These are phyloP conservation scores for Psilocybe sp. DNA, from an alignment of 768 basidiomycete species.

Conservation along the genomic window DNA sequence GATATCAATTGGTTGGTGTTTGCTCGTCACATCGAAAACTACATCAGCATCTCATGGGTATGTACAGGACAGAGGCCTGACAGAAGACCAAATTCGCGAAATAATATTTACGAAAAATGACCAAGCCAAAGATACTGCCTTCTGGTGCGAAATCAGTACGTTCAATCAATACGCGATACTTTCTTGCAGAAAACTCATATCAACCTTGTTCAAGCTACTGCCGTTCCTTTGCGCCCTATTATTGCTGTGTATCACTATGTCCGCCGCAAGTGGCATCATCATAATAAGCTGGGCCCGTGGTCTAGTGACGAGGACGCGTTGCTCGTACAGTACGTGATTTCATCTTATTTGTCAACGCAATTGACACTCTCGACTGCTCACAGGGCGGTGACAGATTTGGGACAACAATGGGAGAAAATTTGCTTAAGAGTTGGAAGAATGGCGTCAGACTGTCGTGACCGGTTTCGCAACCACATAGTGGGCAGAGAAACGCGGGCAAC, in stretches of 20 bases:
- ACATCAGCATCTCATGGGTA: slow-evolving; percentile 1
- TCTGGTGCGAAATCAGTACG: slow-evolving; percentile 83
- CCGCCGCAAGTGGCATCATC: slow-evolving; percentile 65
- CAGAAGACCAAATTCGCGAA: slow-evolving; percentile 52
- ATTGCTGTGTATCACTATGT: slow-evolving; percentile 84
- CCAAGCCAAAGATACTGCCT: slow-evolving; percentile 58
- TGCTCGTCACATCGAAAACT: not conserved
- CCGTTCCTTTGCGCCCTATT: slow-evolving; percentile 74
- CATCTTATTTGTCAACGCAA: not conserved
- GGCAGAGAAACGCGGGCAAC: slow-evolving; percentile 59
- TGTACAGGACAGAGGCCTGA: slow-evolving; percentile 47
- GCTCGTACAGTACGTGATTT: slow-evolving; percentile 54
- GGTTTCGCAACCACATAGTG: slow-evolving; percentile 80
- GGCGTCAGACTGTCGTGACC: slow-evolving; percentile 80
- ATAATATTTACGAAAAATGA: slow-evolving; percentile 69
- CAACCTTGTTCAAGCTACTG: slow-evolving; percentile 44
- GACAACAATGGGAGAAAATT: slow-evolving; percentile 82
- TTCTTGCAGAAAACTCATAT: slow-evolving; percentile 5
- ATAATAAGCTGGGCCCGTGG: slow-evolving; percentile 73
- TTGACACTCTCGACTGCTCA: not conserved
- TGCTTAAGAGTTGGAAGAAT: slow-evolving; percentile 67
- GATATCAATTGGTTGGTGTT: slow-evolving; percentile 54
- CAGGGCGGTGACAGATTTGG: slow-evolving; percentile 68
- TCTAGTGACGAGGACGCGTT: slow-evolving; percentile 56
- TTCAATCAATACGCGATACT: slow-evolving; percentile 1